Evolutionary conservation across 2,329 filamentous ascomycete genomes (phyloP), one percentile per base, ranked within the genome.

Genomic region (Colletotrichum tamarilloi): DNA sequence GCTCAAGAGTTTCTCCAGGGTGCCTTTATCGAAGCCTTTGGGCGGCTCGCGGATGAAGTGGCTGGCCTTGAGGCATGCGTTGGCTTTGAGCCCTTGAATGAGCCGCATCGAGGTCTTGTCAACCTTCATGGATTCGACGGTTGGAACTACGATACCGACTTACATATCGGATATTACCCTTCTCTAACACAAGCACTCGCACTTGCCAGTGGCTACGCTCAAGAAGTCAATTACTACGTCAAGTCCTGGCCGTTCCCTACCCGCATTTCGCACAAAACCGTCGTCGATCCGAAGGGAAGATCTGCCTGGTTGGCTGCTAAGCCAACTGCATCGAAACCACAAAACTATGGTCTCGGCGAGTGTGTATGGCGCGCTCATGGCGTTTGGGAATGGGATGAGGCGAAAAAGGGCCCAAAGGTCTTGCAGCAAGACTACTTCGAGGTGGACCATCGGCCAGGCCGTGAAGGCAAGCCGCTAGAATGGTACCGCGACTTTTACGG

Each of bases 401-500:
- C 77, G 74, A 80, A 74, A 64, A 77, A 78, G 67, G 75, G 8
- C 5, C 76, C 81, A 2, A 73, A 76, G 5, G 76, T 82, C 5
- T 75, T 78, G 7, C 73, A 79, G 24, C 57, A 76, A 8, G 76
- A 81, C 26, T 85, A 85, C 56, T 85, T 85, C 42, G 81, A 82
- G 5, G 75, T 78, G 9, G 81, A 85, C 58, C 83, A 84, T 63
- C 79, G 82, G 5, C 82, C 82, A 1, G 81, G 80, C 4, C 77
- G 77, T 1, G 77, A 82, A 53, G 82, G 82, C 7, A 76, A 75
- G 9, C 76, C 74, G 8, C 79, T 85, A 16, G 83, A 85, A 67
- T 85, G 84, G 80, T 85, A 85, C 74, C 79, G 79, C 32, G 84
- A 85, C 75, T 85, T 80, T 67, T 85, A 85, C 68, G 82, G 80